Base-by-base conservation (phyloP, 164 flowering plant species). In the Stephania yunnanensis region DNA sequence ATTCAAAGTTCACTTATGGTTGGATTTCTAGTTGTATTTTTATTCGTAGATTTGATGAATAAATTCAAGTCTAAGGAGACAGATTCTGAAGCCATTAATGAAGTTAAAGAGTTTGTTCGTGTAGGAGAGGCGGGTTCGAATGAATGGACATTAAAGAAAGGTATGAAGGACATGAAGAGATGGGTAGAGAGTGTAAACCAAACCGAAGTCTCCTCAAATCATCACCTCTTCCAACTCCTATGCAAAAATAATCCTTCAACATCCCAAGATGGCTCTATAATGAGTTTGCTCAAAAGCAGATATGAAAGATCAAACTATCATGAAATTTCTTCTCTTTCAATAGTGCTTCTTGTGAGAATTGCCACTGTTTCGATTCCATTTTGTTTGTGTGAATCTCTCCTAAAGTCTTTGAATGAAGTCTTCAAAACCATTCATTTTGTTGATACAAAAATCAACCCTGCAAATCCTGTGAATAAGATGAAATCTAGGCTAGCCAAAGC, bases 361-460 rank as follows among this genome's bases (percentile, higher is more conserved):
- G 68, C 69, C 22, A 10, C 55, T 15, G 42, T 55, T 20, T 61
- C 73, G 4, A 15, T 61, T 8, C 55, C 73, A 70, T n/a, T 53
- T 61, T 1, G 69, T 22, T 20, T 45, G n/a, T 7, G 69, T 55
- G 58, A 13, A 55, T 12, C 13, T 20, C 20, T 75, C 25, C 7
- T 20, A 6, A 55, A 70, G 5, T 22, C 52, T 1, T 20, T 70
- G 11, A 15, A 42, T 61, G 78, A 75, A 61, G 53, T 22, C 10
- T 70, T 68, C n/a, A 73, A 75, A 55, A 75, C 25, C 46, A 61
- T 75, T 70, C 19, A 61, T 7, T 75, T 70, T 45, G 22, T 75
- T 25, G 42, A 75, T 29, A 10, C 13, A 2, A 69, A 36, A 13
- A 55, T 58, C 25, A 70, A 58, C n/a, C 15, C 72, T 5, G 1